These are phyloP conservation scores for Salisapilia sapeloensis DNA, from an alignment of 352 stramenopile genomes.

Conservation along the genomic window DNA sequence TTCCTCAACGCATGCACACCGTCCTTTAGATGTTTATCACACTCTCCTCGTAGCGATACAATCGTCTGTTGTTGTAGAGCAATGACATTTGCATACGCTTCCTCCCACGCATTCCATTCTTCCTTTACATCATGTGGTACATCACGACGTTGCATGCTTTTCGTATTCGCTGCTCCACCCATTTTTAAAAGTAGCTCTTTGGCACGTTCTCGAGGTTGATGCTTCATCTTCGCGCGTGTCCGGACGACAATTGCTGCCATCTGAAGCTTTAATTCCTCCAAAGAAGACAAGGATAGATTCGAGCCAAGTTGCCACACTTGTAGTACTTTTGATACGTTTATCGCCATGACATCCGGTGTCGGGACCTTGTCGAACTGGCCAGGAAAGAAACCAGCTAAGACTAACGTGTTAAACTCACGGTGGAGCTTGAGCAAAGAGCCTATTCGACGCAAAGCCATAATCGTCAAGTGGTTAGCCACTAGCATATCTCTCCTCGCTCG, in stretches of 20 bases:
- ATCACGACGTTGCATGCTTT: no score
- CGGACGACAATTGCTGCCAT: constrained; percentile 50
- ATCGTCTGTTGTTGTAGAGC: constrained; percentile 65
- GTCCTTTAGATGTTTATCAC: constrained; percentile 21
- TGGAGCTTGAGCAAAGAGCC: constrained; percentile 24
- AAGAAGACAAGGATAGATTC: constrained; percentile 9
- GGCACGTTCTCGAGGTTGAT: constrained; percentile 43
- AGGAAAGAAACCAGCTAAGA: constrained; percentile 15
- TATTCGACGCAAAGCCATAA: constrained; percentile 49
- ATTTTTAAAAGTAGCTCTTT: constrained; percentile 57
- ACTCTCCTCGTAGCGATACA: constrained; percentile 27
- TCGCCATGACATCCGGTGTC: constrained; percentile 13
- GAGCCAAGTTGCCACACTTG: constrained; percentile 30
- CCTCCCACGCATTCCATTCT: constrained; percentile 29
- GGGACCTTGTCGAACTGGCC: constrained; percentile 39
- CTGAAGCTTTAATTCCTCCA: constrained; percentile 22
- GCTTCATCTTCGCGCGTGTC: constrained; percentile 25
- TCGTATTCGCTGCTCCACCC: constrained; percentile 2
- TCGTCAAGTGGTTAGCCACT: constrained; percentile 45
- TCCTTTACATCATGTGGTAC: constrained; percentile 11
- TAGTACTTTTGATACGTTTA: constrained; percentile 24
- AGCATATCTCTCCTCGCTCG: constrained; percentile 24
- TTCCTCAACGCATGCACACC: constrained; percentile 31
- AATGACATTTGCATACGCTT: constrained; percentile 60
- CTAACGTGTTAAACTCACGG: constrained; percentile 30